Evolutionary conservation across 108 stramenopile species (phyloP), one percentile per base, ranked within the genome.

Genomic region (Pseudonitzschia pungens): DNA sequence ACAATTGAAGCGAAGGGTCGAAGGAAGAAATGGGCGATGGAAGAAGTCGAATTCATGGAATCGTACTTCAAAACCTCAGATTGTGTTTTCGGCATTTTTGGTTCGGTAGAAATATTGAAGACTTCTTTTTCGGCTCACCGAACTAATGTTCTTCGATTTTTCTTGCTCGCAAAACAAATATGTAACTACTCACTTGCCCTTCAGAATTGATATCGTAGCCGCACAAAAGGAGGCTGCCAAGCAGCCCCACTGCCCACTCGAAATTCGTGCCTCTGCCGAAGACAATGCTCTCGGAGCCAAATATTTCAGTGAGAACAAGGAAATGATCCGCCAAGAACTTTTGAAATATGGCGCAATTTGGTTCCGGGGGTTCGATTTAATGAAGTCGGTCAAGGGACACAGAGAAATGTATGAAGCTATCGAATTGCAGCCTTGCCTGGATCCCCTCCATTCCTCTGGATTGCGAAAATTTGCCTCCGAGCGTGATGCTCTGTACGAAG

Each of bases 381-480:
- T 87, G 86, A 83, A 92, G 73, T 52, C 65, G 22, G 90, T 92
- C 16, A 36, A 33, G 24, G 95, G 95, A 62, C 77, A 89, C 79
- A 72, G 95, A 40, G 69, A 73, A 56, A 92, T 96, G 92, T 84
- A 89, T 70, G 91, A 93, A 60, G 84, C 95, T 9, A 68, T 96
- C 31, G 90, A 79, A 32, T 83, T 96, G 71, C 82, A 91, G 22
- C 92, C 95, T 7, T 96, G 95, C 70, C 77, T 96, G 78, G 95
- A 96, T 84, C 95, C 95, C 21, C 75, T 96, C 73, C 95, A 96
- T 83, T 86, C 86, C 11, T 90, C 89, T 42, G 95, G 95, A 52
- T 75, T 96, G 73, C 84, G 95, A 26, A 92, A 93, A 70, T 96
- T 96, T 84, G 85, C 95, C 9, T 89, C 88, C 62, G 92, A 96